Conservation (phyloP, 2,329 filamentous ascomycete species). For the Ceratocystis cacaofunesta region DNA sequence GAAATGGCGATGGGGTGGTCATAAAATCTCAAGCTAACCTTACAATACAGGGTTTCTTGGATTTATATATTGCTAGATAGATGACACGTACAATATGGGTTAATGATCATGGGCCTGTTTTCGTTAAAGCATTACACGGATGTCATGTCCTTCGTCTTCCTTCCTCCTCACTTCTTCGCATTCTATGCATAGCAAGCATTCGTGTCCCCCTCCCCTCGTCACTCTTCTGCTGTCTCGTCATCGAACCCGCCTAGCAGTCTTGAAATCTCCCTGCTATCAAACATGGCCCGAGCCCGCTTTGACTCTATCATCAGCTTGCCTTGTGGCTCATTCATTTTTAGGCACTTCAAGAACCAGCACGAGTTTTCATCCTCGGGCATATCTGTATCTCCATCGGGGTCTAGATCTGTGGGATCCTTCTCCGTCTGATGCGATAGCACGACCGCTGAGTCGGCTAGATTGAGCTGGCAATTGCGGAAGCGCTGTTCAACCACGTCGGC, state of each 20-base stretch:
- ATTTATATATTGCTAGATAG: too few relatives aligned
- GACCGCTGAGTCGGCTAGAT: not conserved
- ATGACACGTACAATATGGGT: too few relatives aligned
- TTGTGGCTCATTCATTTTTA: not conserved
- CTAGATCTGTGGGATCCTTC: not conserved
- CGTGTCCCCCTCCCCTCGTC: not conserved
- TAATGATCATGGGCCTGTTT: too few relatives aligned
- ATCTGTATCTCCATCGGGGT: not conserved
- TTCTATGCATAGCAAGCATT: too few relatives aligned
- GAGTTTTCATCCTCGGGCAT: not conserved
- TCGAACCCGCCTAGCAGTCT: constrained; percentile 11
- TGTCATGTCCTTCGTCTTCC: too few relatives aligned
- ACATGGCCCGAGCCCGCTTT: constrained; percentile 7
- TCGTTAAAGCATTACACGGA: too few relatives aligned
- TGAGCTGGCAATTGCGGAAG: constrained; percentile 8
- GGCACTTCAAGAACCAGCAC: not conserved
- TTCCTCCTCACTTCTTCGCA: too few relatives aligned
- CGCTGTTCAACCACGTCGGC: constrained; percentile 27
- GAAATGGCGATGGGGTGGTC: too few relatives aligned
- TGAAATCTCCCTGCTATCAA: constrained; percentile 15
- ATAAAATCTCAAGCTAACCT: too few relatives aligned
- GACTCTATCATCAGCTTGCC: not conserved
- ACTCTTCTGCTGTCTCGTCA: constrained; percentile 10
- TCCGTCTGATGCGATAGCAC: not conserved
- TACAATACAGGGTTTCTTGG: too few relatives aligned